These are phyloP conservation scores for Kwoniella newhampshirensis DNA, from an alignment of 768 basidiomycete genomes.

Conservation along the genomic window DNA sequence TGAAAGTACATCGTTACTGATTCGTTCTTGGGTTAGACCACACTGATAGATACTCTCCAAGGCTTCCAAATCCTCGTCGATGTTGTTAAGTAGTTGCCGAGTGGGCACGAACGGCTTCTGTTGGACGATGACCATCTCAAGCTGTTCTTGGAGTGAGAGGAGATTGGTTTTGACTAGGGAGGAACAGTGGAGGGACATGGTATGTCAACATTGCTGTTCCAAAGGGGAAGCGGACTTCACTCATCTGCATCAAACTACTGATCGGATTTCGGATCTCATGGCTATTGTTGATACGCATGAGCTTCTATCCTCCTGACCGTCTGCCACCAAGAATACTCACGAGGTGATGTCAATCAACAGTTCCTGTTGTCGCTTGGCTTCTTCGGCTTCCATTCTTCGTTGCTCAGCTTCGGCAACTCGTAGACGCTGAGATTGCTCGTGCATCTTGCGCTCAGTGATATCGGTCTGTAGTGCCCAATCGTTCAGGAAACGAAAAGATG, in stretches of 20 bases:
- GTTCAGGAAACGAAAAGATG: no score
- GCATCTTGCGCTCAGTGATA: conserved; percentile 48
- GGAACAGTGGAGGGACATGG: conserved; percentile 52
- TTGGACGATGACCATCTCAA: conserved; percentile 27
- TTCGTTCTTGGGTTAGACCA: conserved; percentile 53
- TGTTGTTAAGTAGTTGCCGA: conserved; percentile 37
- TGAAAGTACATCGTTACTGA: conserved; percentile 56
- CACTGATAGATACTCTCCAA: conserved; percentile 55
- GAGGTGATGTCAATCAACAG: conserved; percentile 56
- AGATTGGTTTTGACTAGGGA: conserved; percentile 52
- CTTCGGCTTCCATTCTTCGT: conserved; percentile 47
- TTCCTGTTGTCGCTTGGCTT: conserved; percentile 54
- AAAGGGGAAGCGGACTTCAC: conserved; percentile 2
- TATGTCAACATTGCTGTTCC: conserved; percentile 40
- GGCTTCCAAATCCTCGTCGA: conserved; percentile 50
- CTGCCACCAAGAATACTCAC: no score
- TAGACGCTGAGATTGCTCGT: conserved; percentile 46
- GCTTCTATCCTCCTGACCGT: background rate
- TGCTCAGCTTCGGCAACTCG: conserved; percentile 45
- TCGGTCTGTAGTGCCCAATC: conserved; percentile 24
- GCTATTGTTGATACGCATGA: conserved; percentile 10
- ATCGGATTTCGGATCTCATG: conserved; percentile 50
- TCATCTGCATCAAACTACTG: conserved; percentile 42
- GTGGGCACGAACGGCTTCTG: conserved; percentile 28
- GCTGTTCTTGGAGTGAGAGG: conserved; percentile 40